These are phyloP conservation scores for Phycomyces blakesleeanus DNA, from an alignment of 192 early-diverging fungal species.

Conservation along the genomic window DNA sequence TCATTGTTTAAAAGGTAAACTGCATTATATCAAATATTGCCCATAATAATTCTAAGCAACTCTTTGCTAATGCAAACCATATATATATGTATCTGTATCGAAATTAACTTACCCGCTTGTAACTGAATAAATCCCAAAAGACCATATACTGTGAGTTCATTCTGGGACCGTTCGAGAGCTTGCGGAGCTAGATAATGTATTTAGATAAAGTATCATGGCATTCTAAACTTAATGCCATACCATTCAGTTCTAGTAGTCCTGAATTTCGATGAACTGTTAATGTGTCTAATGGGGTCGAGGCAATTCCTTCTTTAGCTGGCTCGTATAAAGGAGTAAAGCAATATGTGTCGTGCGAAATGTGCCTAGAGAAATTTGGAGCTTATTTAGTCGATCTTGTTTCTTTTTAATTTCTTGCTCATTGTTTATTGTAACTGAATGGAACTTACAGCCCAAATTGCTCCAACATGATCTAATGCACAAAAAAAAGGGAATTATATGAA, in stretches of 20 bases:
- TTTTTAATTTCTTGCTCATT: not conserved
- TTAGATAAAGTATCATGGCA: not conserved
- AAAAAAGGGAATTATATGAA: not conserved
- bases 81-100: no score
- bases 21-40: no score
- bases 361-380: not conserved
- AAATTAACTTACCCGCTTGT: constrained; percentile 57
- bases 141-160: constrained; percentile 47
- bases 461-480: not conserved
- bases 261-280: constrained; percentile 17
- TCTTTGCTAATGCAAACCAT: no score
- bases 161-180: not conserved
- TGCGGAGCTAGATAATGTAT: not conserved
- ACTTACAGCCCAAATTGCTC: constrained; percentile 12
- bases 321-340: constrained; percentile 15
- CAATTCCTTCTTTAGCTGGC: constrained; percentile 6
- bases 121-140: constrained; percentile 65
- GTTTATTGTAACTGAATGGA: no score
- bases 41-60: no score
- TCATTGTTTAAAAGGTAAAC: no score
- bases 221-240: not conserved
- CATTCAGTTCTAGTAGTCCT: constrained; percentile 17
- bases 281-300: constrained; percentile 7
- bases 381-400: not conserved
- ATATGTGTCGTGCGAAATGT: constrained; percentile 12